phyloP scores from a whole-genome alignment of 2,329 filamentous ascomycete genomes.

The Xylariaceae sp. region DNA sequence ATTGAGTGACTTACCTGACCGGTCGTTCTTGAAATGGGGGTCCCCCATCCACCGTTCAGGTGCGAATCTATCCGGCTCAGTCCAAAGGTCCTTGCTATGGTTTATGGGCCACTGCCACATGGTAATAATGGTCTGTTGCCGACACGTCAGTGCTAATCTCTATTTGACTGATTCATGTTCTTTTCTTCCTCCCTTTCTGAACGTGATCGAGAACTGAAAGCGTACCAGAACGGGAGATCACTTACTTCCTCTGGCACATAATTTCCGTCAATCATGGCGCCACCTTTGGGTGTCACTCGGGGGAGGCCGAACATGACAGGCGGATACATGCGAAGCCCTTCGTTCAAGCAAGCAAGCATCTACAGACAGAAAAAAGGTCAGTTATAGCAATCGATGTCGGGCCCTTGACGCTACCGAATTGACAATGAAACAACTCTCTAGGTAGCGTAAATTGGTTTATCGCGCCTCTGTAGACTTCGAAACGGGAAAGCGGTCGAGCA shows the following conservation, averaged over 20 bases:
- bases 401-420: not conserved
- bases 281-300: constrained; percentile 20
- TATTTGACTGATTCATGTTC: too few relatives aligned
- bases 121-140: constrained; percentile 30
- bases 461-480: not conserved
- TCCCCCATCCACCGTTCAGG: constrained; percentile 36
- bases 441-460: not conserved
- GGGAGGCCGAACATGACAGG: constrained; percentile 24
- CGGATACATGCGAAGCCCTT: constrained; percentile 39
- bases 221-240: not conserved
- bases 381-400: not conserved
- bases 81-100: constrained; percentile 32
- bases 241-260: constrained; percentile 26
- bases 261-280: constrained; percentile 21
- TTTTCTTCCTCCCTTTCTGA: too few relatives aligned
- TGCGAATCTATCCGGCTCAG: constrained; percentile 32
- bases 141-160: not conserved
- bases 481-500: not conserved
- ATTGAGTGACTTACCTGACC: constrained; percentile 18
- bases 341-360: constrained; percentile 38
- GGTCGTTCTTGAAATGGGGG: constrained; percentile 30
- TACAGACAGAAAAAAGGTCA: constrained; percentile 1
- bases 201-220: too few relatives aligned
- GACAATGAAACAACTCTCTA: not conserved
- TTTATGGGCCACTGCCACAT: constrained; percentile 36